These are phyloP conservation scores for Trichoderma aggressivum DNA, from an alignment of 2,329 filamentous ascomycete genomes.

Conservation along the genomic window DNA sequence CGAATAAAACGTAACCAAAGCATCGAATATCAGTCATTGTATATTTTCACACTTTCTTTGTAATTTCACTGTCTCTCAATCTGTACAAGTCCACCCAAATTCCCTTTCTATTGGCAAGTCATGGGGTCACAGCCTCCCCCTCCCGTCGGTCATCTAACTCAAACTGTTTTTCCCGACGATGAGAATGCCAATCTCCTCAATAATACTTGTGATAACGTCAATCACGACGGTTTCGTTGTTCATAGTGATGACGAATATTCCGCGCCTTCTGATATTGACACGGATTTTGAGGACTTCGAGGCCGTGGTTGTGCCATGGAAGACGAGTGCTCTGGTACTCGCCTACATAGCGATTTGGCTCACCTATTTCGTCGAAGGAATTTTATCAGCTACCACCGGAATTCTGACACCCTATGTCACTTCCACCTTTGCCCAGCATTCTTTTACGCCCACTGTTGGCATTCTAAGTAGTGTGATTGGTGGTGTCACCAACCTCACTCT, in stretches of 20 bases:
- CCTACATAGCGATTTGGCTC: slow-evolving; percentile 44
- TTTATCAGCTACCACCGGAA: slow-evolving; percentile 36
- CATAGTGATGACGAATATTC: slow-evolving; percentile 20
- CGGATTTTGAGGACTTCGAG: slow-evolving; percentile 45
- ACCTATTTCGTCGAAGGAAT: slow-evolving; percentile 39
- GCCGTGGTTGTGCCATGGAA: slow-evolving; percentile 37
- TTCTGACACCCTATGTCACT: slow-evolving; percentile 47
- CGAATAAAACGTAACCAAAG: not conserved
- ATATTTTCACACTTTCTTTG: not conserved
- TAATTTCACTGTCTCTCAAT: not conserved
- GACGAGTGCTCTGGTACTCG: slow-evolving; percentile 41
- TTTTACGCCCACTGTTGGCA: slow-evolving; percentile 50
- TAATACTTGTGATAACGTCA: not conserved
- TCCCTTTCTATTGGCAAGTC: not conserved
- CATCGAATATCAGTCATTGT: not conserved
- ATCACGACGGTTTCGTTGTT: not conserved
- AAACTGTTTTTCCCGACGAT: not conserved
- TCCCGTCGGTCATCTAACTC: not conserved
- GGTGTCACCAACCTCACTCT: slow-evolving; percentile 62
- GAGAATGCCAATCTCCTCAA: not conserved
- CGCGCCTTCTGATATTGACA: slow-evolving; percentile 30
- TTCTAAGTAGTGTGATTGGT: slow-evolving; percentile 52
- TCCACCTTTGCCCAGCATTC: slow-evolving; percentile 51
- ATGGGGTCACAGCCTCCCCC: not conserved
- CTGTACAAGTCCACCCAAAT: not conserved